A percentile compares a stretch with the other conserved stretches of the same genome.
Evolutionary conservation across 2,329 filamentous ascomycete genomes (phyloP).

Genomic region (Phialemonium atrogriseum): DNA sequence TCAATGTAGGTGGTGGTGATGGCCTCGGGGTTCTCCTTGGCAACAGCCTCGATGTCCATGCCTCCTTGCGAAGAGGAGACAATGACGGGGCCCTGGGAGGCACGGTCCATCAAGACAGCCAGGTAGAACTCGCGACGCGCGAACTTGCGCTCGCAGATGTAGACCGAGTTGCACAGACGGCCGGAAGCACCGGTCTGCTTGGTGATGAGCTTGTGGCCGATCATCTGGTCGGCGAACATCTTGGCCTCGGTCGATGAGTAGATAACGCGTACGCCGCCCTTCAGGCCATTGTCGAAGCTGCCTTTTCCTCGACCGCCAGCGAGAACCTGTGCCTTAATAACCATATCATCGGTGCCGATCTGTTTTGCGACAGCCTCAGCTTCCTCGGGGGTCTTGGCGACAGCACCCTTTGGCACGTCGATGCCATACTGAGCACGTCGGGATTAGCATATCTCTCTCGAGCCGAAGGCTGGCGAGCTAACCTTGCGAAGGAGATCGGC

Average conservation of each 20-base stretch:
- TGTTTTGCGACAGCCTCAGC: slow-evolving; percentile 85
- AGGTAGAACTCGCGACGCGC: slow-evolving; percentile 98
- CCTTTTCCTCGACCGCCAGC: slow-evolving; percentile 97
- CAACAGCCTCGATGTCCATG: slow-evolving; percentile 98
- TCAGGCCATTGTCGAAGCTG: slow-evolving; percentile 94
- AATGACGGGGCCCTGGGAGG: slow-evolving; percentile 84
- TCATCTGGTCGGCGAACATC: slow-evolving; percentile 99
- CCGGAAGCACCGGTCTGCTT: slow-evolving; percentile 96
- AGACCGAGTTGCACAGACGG: slow-evolving; percentile 93
- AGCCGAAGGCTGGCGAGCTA: slow-evolving; percentile 17
- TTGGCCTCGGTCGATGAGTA: slow-evolving; percentile 95
- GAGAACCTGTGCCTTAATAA: slow-evolving; percentile 99
- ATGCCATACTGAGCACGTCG: slow-evolving; percentile 67
- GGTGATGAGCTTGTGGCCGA: slow-evolving; percentile 98
- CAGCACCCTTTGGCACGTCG: slow-evolving; percentile 81
- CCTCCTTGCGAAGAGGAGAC: slow-evolving; percentile 97
- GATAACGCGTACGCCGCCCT: slow-evolving; percentile 96
- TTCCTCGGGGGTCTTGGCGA: slow-evolving; percentile 76
- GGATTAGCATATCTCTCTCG: neutral
- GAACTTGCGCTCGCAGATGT: slow-evolving; percentile 99
- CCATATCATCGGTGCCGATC: slow-evolving; percentile 92
- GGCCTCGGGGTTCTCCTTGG: slow-evolving; percentile 93
- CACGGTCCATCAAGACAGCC: slow-evolving; percentile 95
- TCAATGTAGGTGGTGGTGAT: slow-evolving; percentile 92
- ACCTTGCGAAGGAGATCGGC: slow-evolving; percentile 78